These are phyloP conservation scores for Lactarius trivialis DNA, from an alignment of 768 basidiomycete species.

Conservation along the genomic window DNA sequence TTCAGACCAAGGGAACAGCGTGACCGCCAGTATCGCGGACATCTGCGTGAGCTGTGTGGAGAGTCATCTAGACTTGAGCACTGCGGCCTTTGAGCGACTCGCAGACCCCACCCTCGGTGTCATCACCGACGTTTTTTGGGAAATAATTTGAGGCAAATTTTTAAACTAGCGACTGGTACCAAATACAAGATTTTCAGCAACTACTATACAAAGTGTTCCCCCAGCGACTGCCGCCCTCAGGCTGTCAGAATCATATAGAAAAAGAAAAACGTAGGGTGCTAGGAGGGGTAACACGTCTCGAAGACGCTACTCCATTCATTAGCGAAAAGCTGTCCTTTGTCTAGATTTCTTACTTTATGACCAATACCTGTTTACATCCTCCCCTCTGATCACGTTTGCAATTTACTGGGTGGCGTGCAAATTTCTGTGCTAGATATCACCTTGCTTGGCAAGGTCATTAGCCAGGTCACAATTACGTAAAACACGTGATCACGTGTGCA, in stretches of 20 bases:
- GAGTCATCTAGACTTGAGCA: slow-evolving; percentile 58
- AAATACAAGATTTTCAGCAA: background rate
- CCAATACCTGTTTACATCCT: too few relatives aligned
- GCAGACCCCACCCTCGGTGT: slow-evolving; percentile 44
- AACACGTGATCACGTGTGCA: too few relatives aligned
- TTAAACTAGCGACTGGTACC: background rate
- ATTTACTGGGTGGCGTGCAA: too few relatives aligned
- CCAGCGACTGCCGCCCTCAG: background rate
- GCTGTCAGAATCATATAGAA: background rate
- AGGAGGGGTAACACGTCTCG: background rate
- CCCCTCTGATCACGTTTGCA: too few relatives aligned
- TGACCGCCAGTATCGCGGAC: slow-evolving; percentile 50
- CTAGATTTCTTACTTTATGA: background rate
- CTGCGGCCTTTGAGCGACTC: slow-evolving; percentile 46
- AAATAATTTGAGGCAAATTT: slow-evolving; percentile 32
- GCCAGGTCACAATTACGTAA: too few relatives aligned
- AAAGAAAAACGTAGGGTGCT: slow-evolving; percentile 9
- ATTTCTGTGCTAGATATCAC: too few relatives aligned
- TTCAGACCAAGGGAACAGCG: slow-evolving; percentile 45
- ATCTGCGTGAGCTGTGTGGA: slow-evolving; percentile 51
- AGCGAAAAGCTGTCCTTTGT: background rate
- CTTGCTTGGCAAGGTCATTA: too few relatives aligned
- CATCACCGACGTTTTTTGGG: slow-evolving; percentile 45
- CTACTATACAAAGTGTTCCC: slow-evolving; percentile 4
- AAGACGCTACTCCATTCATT: background rate